Evolutionary conservation across 129 eudicot genomes (phyloP).

Genomic region (Logfia minima): DNA sequence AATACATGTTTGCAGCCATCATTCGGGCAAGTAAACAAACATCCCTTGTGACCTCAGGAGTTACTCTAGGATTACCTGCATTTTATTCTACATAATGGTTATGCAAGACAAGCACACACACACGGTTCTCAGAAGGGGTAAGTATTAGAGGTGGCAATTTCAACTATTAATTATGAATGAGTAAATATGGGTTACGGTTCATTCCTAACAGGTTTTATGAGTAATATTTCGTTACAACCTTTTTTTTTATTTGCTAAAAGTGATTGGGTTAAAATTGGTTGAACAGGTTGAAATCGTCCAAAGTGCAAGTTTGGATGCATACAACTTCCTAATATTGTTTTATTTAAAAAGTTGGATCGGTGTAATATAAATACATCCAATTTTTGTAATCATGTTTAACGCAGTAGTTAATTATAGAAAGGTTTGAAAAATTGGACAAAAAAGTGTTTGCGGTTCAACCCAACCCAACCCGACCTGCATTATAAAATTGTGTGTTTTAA

Average conservation of each 20-base stretch:
- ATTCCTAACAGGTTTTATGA: neutral
- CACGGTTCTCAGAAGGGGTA: neutral
- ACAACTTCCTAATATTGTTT: neutral
- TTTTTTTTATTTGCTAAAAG: no score
- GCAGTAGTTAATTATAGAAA: no score
- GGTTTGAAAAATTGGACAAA: no score
- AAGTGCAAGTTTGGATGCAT: neutral
- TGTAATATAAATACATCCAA: no score
- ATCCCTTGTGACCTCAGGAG: slow-evolving; percentile 96
- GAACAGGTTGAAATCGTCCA: neutral
- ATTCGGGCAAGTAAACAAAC: slow-evolving; percentile 94
- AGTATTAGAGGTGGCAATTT: neutral
- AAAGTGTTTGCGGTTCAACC: no score
- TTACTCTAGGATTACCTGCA: slow-evolving; percentile 95
- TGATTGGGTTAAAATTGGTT: neutral
- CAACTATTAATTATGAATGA: neutral
- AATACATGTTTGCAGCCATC: slow-evolving; percentile 98
- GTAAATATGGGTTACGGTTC: neutral
- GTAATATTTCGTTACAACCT: neutral
- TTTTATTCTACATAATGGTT: neutral
- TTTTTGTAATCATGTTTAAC: no score
- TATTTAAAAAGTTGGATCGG: no score
- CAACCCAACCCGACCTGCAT: no score
- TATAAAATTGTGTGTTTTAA: no score
- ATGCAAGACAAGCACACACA: slow-evolving; percentile 3